Evolutionary conservation across 768 basidiomycete genomes (phyloP).

Genomic region (Pholiota molesta): DNA sequence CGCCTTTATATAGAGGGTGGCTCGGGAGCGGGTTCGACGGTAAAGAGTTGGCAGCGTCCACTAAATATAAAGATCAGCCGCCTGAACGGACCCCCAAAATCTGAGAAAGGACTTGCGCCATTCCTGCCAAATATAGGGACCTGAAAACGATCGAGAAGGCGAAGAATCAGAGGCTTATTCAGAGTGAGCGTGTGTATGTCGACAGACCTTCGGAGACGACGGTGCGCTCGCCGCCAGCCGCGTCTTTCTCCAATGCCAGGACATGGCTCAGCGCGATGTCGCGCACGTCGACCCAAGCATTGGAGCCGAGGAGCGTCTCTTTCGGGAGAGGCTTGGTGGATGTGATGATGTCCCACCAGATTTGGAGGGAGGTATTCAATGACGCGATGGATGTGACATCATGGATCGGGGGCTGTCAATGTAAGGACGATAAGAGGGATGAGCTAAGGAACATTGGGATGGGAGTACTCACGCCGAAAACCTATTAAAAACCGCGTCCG

Average conservation of each 20-base stretch:
- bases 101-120: slow-evolving; percentile 31
- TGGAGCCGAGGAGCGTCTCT: slow-evolving; percentile 19
- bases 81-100: not conserved
- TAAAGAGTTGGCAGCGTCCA: slow-evolving; percentile 35
- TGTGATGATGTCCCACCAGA: slow-evolving; percentile 30
- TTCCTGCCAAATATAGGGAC: slow-evolving; percentile 37
- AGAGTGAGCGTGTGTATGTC: not conserved
- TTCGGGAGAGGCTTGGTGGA: slow-evolving; percentile 19
- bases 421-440: not conserved
- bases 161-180: too few species aligned
- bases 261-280: slow-evolving; percentile 61
- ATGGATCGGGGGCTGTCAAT: slow-evolving; percentile 42
- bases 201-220: slow-evolving; percentile 42
- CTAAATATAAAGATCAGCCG: slow-evolving; percentile 14
- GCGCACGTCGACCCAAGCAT: slow-evolving; percentile 51
- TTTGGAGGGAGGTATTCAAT: slow-evolving; percentile 41
- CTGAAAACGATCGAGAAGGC: slow-evolving; percentile 9
- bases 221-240: slow-evolving; percentile 59
- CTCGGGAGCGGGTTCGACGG: slow-evolving; percentile 25
- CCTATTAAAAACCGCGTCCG: not conserved
- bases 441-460: not conserved
- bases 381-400: slow-evolving; percentile 33
- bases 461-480: slow-evolving; percentile 4
- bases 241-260: slow-evolving; percentile 49
- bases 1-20: slow-evolving; percentile 26